A percentile compares a stretch with the other conserved stretches of the same genome.
These are phyloP conservation scores for Dryadomyces sulphureus DNA, from an alignment of 2,329 filamentous ascomycete genomes.

Conservation along the genomic window DNA sequence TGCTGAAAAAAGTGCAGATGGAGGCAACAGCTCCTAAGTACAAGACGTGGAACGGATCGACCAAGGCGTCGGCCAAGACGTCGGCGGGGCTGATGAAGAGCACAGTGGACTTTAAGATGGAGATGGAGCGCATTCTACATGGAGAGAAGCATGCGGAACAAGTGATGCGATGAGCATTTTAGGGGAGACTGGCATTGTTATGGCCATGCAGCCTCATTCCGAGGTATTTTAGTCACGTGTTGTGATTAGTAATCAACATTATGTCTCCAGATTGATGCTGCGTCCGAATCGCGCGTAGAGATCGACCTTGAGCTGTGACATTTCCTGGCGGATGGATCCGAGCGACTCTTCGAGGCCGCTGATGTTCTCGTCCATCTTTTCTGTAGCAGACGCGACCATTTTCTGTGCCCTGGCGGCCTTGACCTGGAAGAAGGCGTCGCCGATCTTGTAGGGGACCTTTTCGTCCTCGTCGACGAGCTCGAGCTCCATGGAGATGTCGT, in stretches of 20 bases:
- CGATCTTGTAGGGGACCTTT: slow-evolving; percentile 90
- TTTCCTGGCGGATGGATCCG: slow-evolving; percentile 62
- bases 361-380: slow-evolving; percentile 65
- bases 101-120: slow-evolving; percentile 10
- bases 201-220: not conserved
- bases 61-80: slow-evolving; percentile 3
- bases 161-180: no score
- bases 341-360: slow-evolving; percentile 63
- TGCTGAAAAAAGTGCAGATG: not conserved
- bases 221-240: no score
- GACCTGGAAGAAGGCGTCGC: slow-evolving; percentile 86
- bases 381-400: slow-evolving; percentile 57
- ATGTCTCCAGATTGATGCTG: slow-evolving; percentile 93
- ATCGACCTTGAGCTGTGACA: slow-evolving; percentile 78
- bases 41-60: slow-evolving; percentile 12
- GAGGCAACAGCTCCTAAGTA: slow-evolving; percentile 8
- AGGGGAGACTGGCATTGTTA: slow-evolving; percentile 1
- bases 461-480: slow-evolving; percentile 67
- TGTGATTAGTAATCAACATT: no score
- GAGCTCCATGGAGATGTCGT: slow-evolving; percentile 80
- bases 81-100: slow-evolving; percentile 9
- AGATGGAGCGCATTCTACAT: slow-evolving; percentile 10
- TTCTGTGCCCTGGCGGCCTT: slow-evolving; percentile 75
- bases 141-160: no score
- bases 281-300: slow-evolving; percentile 90